Base-by-base conservation (phyloP, 2,329 filamentous ascomycete species). In the Fusarium sacchari region DNA sequence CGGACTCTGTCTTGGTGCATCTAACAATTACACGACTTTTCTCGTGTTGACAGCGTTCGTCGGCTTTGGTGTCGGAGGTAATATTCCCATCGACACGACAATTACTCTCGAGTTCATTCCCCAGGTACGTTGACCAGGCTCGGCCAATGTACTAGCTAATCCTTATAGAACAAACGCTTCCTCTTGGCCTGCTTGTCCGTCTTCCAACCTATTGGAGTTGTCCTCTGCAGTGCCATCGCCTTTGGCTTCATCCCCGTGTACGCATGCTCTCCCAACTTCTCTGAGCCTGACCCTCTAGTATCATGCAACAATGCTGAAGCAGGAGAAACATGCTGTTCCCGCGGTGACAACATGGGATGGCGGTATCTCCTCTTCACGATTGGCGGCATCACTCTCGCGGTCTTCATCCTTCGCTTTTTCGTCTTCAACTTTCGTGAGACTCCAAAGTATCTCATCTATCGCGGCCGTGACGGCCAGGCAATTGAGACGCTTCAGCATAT, bases 61-160 rank as follows among this genome's bases (percentile, higher is more conserved):
- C 17, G 87, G 88, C 6, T 86, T 88, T 62, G 87, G 86, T 9
- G 82, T 86, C 0, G 85, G 86, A 4, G 87, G 87, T 12, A 89
- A 89, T 47, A 88, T 89, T 17, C 87, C 87, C 6, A 88, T 89
- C 44, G 87, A 88, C 63, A 86, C 86, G 0, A 88, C 87, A 0
- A 88, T 89, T 43, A 86, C 86, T 12, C 83, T 89, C 8, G 88
- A 89, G 62, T 89, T 88, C 65, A 84, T 88, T 22, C 88, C 88
- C 4, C 79, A 85, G 71, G 86, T 76, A 52, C 7, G 55, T 24
- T 2, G 3, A 3, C 0, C 3, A 7, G 4, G 0, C 9, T 4
- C 4, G 7, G 1, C 1, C 3, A 1, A 11, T 14, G 4, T 1
- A 14, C 11, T 3, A 0, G 2, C 6, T 76, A 61, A 26, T 40